Conservation (phyloP, 2,329 filamentous ascomycete genomes). For the Cladosporium sp. region DNA sequence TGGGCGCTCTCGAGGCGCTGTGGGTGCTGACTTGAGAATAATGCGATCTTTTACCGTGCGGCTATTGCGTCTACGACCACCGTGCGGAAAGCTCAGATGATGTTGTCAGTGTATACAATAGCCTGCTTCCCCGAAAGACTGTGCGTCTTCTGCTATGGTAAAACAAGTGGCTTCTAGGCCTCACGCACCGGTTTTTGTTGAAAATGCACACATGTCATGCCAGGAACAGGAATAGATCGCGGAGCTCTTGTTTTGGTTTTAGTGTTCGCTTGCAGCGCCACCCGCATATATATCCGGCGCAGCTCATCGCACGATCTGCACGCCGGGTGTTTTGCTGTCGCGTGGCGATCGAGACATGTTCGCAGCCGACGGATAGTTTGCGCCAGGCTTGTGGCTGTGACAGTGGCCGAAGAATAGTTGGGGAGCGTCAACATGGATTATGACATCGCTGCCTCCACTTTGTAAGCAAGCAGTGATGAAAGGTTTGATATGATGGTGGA, state of each 20-base stretch:
- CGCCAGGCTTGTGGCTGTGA: slow-evolving; percentile 1
- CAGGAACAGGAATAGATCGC: slow-evolving; percentile 15
- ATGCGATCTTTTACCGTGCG: neutral
- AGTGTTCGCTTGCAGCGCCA: slow-evolving; percentile 8
- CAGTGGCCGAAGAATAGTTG: neutral
- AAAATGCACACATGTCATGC: slow-evolving; percentile 5
- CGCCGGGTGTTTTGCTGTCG: slow-evolving; percentile 3
- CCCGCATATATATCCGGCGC: slow-evolving; percentile 1
- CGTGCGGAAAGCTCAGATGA: slow-evolving; percentile 8
- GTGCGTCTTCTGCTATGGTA: neutral
- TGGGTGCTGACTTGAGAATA: neutral
- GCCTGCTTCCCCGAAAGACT: neutral
- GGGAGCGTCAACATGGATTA: neutral
- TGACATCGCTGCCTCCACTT: neutral
- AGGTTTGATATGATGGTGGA: neutral
- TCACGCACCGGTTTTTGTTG: neutral
- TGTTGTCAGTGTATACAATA: neutral
- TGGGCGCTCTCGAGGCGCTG: too few species aligned
- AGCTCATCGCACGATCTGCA: slow-evolving; percentile 20
- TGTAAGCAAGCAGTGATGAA: neutral
- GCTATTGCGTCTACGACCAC: slow-evolving; percentile 2
- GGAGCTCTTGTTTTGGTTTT: neutral
- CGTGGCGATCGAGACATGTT: slow-evolving; percentile 18
- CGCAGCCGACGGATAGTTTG: slow-evolving; percentile 10
- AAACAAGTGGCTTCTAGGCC: neutral